These are phyloP conservation scores for Ceratocystis colombiana DNA, from an alignment of 2,329 filamentous ascomycete genomes.

Conservation along the genomic window DNA sequence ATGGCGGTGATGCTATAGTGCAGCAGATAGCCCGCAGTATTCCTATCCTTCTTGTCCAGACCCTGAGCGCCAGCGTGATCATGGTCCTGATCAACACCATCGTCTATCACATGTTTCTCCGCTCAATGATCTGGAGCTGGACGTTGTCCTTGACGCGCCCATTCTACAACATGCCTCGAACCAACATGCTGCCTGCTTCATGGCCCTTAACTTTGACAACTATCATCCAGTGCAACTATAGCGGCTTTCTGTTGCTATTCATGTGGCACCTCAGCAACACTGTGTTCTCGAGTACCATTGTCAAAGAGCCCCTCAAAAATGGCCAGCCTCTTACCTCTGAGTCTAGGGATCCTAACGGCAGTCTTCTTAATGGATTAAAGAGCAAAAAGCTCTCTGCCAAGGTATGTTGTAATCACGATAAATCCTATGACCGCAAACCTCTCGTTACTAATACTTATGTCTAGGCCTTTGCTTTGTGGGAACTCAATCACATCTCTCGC, in stretches of 20 bases:
- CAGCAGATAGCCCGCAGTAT: constrained; percentile 21
- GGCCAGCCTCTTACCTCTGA: constrained; percentile 73
- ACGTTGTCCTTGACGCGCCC: constrained; percentile 60
- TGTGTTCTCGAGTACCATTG: constrained; percentile 70
- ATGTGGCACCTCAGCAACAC: constrained; percentile 70
- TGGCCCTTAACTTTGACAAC: constrained; percentile 50
- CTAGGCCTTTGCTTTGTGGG: constrained; percentile 81
- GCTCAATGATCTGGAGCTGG: constrained; percentile 56
- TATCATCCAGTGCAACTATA: constrained; percentile 46
- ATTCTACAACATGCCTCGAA: constrained; percentile 65
- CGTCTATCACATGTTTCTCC: constrained; percentile 53
- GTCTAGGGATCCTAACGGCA: constrained; percentile 85
- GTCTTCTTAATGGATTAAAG: constrained; percentile 71
- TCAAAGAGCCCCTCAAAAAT: constrained; percentile 72
- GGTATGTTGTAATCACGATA: constrained; percentile 36
- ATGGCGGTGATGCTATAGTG: constrained; percentile 20
- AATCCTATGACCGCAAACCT: not conserved
- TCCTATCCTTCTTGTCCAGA: constrained; percentile 25
- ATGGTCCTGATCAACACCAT: constrained; percentile 41
- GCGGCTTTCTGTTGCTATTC: constrained; percentile 56
- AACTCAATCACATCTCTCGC: constrained; percentile 68
- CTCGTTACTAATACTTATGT: constrained; percentile 27
- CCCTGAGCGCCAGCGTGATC: constrained; percentile 36
- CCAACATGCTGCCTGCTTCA: constrained; percentile 50
- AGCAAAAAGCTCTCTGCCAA: constrained; percentile 69